Percentiles rank a stretch among this genome's conserved stretches.
phyloP scores from a whole-genome alignment of 1,139 yeast species.

The Candida sanyaensis region DNA sequence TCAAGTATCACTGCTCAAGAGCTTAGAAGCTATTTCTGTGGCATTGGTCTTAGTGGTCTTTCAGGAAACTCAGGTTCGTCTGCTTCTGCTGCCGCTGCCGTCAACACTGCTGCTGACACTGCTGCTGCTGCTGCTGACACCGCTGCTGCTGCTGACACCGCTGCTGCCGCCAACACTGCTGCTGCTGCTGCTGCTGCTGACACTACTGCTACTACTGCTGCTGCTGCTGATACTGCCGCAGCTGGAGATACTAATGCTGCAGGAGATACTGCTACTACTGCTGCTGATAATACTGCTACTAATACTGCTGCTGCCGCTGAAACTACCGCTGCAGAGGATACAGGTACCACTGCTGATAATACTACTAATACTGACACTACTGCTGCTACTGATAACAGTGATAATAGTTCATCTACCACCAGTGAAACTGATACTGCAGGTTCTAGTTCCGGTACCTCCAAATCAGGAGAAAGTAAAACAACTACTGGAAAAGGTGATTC shows the following conservation, averaged over 20 bases:
- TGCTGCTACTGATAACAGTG: neutral
- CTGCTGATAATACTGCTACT: slow-evolving; percentile 14
- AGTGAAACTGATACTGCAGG: too few species aligned
- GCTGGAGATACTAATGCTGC: too few species aligned
- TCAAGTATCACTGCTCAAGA: slow-evolving; percentile 1
- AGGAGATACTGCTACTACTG: neutral
- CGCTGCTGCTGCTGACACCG: slow-evolving; percentile 2
- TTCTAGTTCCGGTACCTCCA: too few species aligned
- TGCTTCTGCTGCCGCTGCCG: neutral
- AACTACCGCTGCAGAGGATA: slow-evolving; percentile 12
- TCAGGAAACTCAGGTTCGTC: neutral
- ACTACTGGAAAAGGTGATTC: slow-evolving; percentile 7
- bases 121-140: slow-evolving; percentile 6
- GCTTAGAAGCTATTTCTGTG: slow-evolving; percentile 2
- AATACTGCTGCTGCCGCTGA: slow-evolving; percentile 14
- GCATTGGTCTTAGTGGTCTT: slow-evolving; percentile 1
- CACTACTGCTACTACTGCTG: neutral
- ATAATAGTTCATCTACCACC: too few species aligned
- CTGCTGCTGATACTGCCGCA: too few species aligned
- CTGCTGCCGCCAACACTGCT: neutral
- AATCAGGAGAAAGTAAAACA: too few species aligned
- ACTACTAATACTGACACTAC: slow-evolving; percentile 9
- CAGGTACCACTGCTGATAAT: slow-evolving; percentile 16
- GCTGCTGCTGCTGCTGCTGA: neutral
- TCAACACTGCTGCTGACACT: too few species aligned